A percentile compares a stretch with the other conserved stretches of the same genome.
These are phyloP conservation scores for Kluyveromyces lactis DNA, from an alignment of 805 yeast species.

Conservation along the genomic window DNA sequence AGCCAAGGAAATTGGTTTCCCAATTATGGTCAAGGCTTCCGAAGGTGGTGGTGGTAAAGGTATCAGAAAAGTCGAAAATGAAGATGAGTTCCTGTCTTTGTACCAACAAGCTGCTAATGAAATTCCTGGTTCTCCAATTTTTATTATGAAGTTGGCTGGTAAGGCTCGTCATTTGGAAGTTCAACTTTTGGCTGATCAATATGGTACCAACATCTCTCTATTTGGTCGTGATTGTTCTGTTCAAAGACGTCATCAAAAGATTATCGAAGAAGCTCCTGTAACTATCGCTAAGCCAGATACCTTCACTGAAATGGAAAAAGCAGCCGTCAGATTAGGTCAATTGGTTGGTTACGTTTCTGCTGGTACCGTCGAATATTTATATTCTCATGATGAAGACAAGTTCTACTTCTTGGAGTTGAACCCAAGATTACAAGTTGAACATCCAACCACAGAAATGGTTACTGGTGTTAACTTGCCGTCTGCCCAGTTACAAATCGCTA, in stretches of 20 bases:
- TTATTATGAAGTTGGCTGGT: slow-evolving; percentile 96
- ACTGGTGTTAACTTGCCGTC: slow-evolving; percentile 97
- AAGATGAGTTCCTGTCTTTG: slow-evolving; percentile 63
- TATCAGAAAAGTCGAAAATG: slow-evolving; percentile 89
- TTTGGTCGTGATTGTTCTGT: slow-evolving; percentile 99
- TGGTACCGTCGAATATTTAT: slow-evolving; percentile 97
- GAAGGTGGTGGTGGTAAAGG: slow-evolving; percentile 99
- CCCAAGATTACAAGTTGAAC: slow-evolving; percentile 99
- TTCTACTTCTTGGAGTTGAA: slow-evolving; percentile 94
- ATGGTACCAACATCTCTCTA: slow-evolving; percentile 92
- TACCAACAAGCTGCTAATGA: slow-evolving; percentile 95
- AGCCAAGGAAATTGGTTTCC: slow-evolving; percentile 88
- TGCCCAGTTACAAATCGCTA: slow-evolving; percentile 96
- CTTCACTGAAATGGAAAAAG: slow-evolving; percentile 86
- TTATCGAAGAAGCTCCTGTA: slow-evolving; percentile 98
- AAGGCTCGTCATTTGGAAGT: slow-evolving; percentile 97
- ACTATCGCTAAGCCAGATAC: slow-evolving; percentile 85
- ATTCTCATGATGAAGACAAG: slow-evolving; percentile 88
- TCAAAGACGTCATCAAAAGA: slow-evolving; percentile 98
- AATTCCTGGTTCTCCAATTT: slow-evolving; percentile 98
- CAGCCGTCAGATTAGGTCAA: slow-evolving; percentile 95
- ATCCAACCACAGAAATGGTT: slow-evolving; percentile 99
- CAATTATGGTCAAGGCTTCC: slow-evolving; percentile 97
- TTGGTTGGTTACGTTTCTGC: slow-evolving; percentile 98
- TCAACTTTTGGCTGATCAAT: slow-evolving; percentile 95